phyloP scores from a whole-genome alignment of 2,329 filamentous ascomycete species.

The Colletotrichum destructivum region DNA sequence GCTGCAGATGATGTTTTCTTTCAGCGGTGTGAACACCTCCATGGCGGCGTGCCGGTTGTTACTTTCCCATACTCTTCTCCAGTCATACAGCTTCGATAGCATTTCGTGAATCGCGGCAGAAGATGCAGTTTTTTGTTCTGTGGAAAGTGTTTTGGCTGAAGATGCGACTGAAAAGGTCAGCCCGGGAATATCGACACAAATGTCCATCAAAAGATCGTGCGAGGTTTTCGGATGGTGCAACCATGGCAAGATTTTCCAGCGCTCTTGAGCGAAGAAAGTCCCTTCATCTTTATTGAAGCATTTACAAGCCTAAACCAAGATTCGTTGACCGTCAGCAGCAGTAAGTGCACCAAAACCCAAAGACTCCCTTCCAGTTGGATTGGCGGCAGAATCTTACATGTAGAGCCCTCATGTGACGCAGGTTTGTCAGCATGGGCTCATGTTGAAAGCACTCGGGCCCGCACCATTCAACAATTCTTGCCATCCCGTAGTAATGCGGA shows the following conservation, averaged over 20 bases:
- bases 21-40: neutral
- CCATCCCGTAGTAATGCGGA: constrained; percentile 24
- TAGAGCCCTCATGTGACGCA: constrained; percentile 19
- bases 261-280: constrained; percentile 21
- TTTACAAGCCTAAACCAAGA: constrained; percentile 13
- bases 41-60: constrained; percentile 2
- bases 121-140: neutral
- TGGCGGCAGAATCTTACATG: constrained; percentile 7
- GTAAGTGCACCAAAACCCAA: too few relatives aligned
- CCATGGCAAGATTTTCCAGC: constrained; percentile 30
- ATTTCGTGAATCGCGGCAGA: neutral
- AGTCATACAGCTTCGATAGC: neutral
- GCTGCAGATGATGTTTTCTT: neutral
- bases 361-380: neutral
- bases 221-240: constrained; percentile 1
- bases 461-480: constrained; percentile 18
- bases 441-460: constrained; percentile 30
- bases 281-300: constrained; percentile 9
- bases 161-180: neutral
- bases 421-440: constrained; percentile 30
- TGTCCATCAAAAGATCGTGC: constrained; percentile 21
- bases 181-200: constrained; percentile 17
- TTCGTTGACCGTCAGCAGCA: neutral
- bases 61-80: constrained; percentile 18
- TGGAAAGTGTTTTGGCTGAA: neutral